A percentile compares a stretch with the other conserved stretches of the same genome.
These are phyloP conservation scores for Hamigera avellanea DNA, from an alignment of 495 filamentous ascomycete genomes.

Conservation along the genomic window DNA sequence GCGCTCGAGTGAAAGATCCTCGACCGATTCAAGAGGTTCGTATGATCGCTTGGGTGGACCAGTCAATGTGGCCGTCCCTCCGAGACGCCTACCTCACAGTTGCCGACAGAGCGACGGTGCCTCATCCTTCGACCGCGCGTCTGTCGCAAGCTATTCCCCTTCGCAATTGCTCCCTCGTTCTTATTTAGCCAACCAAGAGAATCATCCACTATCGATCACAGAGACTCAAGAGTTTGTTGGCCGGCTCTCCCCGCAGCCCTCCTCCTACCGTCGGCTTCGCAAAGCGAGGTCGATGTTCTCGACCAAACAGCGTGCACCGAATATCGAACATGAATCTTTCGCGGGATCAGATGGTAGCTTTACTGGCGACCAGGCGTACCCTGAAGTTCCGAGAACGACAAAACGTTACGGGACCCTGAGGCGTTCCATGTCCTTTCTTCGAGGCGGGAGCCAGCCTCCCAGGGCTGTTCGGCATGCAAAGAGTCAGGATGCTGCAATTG, in stretches of 20 bases:
- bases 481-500: conserved; percentile 35
- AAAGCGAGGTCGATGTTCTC: conserved; percentile 65
- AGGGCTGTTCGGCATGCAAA: conserved; percentile 17
- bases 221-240: conserved; percentile 41
- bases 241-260: conserved; percentile 52
- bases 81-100: conserved; percentile 11
- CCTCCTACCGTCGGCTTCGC: conserved; percentile 63
- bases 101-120: conserved; percentile 5
- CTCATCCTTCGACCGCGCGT: conserved; percentile 1
- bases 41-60: conserved; percentile 23
- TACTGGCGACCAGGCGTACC: conserved; percentile 1
- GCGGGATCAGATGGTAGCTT: conserved; percentile 5
- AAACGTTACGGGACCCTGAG: conserved; percentile 20
- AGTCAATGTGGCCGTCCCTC: conserved; percentile 28
- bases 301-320: conserved; percentile 32
- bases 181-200: not conserved
- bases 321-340: conserved; percentile 12
- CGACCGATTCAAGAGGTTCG: conserved; percentile 14
- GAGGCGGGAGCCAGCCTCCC: conserved; percentile 17
- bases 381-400: conserved; percentile 10
- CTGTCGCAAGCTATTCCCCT: not conserved
- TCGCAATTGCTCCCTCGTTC: not conserved
- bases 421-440: conserved; percentile 55
- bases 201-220: conserved; percentile 18
- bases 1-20: conserved; percentile 38